phyloP scores from a whole-genome alignment of 2,329 filamentous ascomycete species.

The Penicillium sp. region DNA sequence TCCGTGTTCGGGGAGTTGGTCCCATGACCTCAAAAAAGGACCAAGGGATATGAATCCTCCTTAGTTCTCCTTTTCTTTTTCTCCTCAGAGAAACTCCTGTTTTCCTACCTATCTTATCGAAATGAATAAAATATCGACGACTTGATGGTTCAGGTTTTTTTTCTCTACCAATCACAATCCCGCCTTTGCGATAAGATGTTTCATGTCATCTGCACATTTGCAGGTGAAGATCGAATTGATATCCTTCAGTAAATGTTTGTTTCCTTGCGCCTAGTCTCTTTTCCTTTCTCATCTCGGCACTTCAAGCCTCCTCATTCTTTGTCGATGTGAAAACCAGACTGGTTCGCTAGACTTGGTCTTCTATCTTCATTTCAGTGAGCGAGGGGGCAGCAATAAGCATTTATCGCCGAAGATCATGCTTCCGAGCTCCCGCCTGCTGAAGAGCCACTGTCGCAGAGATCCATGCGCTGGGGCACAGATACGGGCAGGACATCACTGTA shows the following conservation, averaged over 20 bases:
- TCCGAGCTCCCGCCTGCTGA: conserved; percentile 53
- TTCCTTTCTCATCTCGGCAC: conserved; percentile 31
- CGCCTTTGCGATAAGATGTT: conserved; percentile 19
- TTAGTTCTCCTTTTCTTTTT: conserved; percentile 21
- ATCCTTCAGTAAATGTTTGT: not conserved
- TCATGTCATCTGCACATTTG: conserved; percentile 14
- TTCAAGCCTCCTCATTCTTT: conserved; percentile 49
- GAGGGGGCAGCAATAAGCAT: conserved; percentile 44
- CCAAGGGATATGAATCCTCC: conserved; percentile 20
- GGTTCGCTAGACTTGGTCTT: conserved; percentile 24
- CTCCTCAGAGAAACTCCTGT: conserved; percentile 22
- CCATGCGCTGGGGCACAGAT: conserved; percentile 65
- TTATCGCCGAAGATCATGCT: conserved; percentile 39
- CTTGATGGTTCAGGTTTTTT: conserved; percentile 25
- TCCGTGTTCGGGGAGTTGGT: conserved; percentile 28
- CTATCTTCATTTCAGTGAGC: conserved; percentile 35
- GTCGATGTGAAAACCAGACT: conserved; percentile 27
- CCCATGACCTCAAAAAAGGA: conserved; percentile 20
- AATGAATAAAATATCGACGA: conserved; percentile 32
- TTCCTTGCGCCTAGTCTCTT: not conserved
- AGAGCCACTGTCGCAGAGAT: conserved; percentile 64
- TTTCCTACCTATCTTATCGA: conserved; percentile 32
- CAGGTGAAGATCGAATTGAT: conserved; percentile 19
- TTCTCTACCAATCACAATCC: conserved; percentile 13
- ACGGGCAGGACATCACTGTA: conserved; percentile 59